Percentiles rank a stretch among this genome's conserved stretches.
phyloP scores from a whole-genome alignment of 2,329 filamentous ascomycete species.

The Boeremia exigua region DNA sequence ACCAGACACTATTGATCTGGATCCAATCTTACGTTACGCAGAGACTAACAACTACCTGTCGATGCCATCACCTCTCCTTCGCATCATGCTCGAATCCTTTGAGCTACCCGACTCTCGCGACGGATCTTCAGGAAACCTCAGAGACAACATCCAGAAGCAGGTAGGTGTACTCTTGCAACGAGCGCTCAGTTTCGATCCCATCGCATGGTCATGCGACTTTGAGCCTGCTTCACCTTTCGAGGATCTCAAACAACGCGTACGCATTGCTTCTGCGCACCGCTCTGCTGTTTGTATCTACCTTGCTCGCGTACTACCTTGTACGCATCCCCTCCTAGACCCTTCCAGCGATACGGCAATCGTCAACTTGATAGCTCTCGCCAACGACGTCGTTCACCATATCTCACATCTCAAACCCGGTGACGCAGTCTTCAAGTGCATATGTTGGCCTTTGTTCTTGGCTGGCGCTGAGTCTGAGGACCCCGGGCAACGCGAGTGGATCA shows the following conservation, averaged over 20 bases:
- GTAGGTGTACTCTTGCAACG: conserved; percentile 32
- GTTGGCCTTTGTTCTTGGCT: conserved; percentile 66
- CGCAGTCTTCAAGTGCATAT: conserved; percentile 64
- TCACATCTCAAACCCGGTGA: conserved; percentile 57
- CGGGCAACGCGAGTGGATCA: conserved; percentile 58
- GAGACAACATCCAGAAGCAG: conserved; percentile 31
- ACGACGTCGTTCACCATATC: conserved; percentile 60
- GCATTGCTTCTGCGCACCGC: conserved; percentile 48
- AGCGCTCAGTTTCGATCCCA: conserved; percentile 41
- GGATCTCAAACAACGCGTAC: conserved; percentile 43
- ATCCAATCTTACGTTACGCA: conserved; percentile 46
- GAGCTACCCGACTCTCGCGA: conserved; percentile 38
- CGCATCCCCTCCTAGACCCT: conserved; percentile 49
- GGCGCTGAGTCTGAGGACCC: conserved; percentile 61
- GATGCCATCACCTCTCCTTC: conserved; percentile 43
- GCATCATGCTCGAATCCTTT: conserved; percentile 47
- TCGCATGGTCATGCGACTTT: conserved; percentile 40
- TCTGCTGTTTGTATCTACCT: conserved; percentile 51
- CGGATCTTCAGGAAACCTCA: conserved; percentile 10
- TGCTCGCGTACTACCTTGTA: conserved; percentile 40
- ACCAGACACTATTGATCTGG: conserved; percentile 39
- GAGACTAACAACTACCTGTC: conserved; percentile 51
- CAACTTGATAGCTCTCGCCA: conserved; percentile 49
- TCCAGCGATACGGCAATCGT: conserved; percentile 45
- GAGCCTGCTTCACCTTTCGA: conserved; percentile 42